Base-by-base conservation (phyloP, 352 stramenopile genomes). In the Pythium phragmitis region DNA sequence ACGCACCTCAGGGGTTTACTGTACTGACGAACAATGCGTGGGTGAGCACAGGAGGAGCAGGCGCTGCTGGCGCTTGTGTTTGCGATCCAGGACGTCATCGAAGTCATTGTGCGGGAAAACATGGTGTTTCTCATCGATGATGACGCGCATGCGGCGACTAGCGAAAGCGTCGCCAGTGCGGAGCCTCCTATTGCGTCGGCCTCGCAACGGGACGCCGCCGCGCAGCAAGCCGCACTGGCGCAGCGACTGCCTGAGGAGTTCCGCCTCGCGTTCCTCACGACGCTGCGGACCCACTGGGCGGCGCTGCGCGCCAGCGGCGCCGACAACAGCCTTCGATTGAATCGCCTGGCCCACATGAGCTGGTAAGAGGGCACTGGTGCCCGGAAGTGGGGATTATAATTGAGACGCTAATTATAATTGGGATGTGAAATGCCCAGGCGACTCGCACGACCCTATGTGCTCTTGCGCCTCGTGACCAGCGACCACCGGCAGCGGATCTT, bases 391-490 rank as follows among this genome's bases (percentile, higher is more conserved):
- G 34, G 2, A 46, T 30, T 30, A 30, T 30, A 30, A 30, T 46
- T 46, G 39, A 19, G 17, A 46, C 13, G 16, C 39, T 46, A 46
- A 46, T 46, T 16, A 14, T 17, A 14, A 46, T 4, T 42, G 14
- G 37, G 14, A 17, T 46, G 7, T 4, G 6, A 0, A 21, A 21
- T 46, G 13, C 49, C 26, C 26, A 76, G 70, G 48, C 62, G 58
- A 6, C 54, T 65, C 0, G 45, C 57, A 1, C 33, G 45, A 6
- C 59, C 62, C 13, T 55, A 60, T 34, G 68, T 90, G 17, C 39
- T 88, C 19, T n/a, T 91, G 65, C 69, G 82, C 7, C 57, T 91
- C 9, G 68, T 79, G 53, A 88, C 77, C 8, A 82, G 67, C 34
- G 79, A 87, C 59, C 72, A 78, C 26, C 33, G 39, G 30, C 74